Base-by-base conservation (phyloP, 2,329 filamentous ascomycete species). In the Grosmannia serpens region DNA sequence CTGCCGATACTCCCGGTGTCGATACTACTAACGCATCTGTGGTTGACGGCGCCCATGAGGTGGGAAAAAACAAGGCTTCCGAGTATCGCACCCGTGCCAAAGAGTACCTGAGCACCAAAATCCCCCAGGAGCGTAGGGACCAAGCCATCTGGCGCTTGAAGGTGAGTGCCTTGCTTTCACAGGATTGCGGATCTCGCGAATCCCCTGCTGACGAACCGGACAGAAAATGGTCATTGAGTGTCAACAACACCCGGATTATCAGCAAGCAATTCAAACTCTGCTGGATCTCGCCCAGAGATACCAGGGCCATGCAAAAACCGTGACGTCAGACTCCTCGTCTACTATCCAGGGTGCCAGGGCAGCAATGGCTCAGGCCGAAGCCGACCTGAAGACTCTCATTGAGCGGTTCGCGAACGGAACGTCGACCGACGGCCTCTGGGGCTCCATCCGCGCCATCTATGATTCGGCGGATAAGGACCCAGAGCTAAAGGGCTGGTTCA, bases 161-260 rank as follows among this genome's bases (percentile, higher is more conserved):
- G 69, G 72, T 72, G 65, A 55, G 41, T 9, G 8, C 20, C 8
- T 22, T 9, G 65, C 17, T 33, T 13, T 33, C 10, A n/a, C 27
- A 26, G 4, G 2, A 33, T 24, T 31, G 41, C 17, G 5, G 9
- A 6, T 27, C 22, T 4, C 4, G 1, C 17, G 13, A 24, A 44
- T 24, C 4, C 13, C 26, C 7, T 49, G 13, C 27, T 33, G 11
- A 52, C 15, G 17, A 29, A 4, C 13, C 24, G 35, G 6, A 15
- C 29, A 92, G 84, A 97, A 97, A 83, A 95, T 97, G 88, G 77
- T 99, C 46, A 85, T 96, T 52, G 94, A 99, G 74, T 91, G 95
- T 66, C 94, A 99, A 75, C 89, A 92, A 59, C 94, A 97, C 69
- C 83, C 89, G 60, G 92, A 99, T 67, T 99, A 97, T 73, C 85